Evolutionary conservation across 306 rosid genomes (phyloP).

Genomic region (Astragalus membranaceus): DNA sequence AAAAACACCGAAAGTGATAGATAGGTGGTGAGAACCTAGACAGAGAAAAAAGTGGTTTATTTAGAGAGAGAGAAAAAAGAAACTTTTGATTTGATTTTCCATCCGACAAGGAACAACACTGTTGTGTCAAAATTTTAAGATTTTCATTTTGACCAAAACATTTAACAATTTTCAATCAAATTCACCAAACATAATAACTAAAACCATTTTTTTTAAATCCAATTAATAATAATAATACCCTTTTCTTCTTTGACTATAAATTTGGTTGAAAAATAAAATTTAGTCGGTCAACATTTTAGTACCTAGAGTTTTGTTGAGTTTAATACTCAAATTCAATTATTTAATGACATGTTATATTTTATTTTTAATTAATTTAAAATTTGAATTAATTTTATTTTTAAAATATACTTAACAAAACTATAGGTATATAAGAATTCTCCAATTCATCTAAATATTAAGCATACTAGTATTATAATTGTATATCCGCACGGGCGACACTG

Average conservation of each 20-base stretch:
- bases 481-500: no score
- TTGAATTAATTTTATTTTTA: no score
- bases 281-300: no score
- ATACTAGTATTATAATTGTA: no score
- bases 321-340: no score
- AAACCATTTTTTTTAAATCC: no score
- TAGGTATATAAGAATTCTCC: background rate
- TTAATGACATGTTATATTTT: no score
- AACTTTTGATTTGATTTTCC: conserved; percentile 33
- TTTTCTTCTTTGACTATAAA: no score
- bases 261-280: background rate
- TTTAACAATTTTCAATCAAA: conserved; percentile 16
- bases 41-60: conserved; percentile 9
- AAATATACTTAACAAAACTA: no score
- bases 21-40: conserved; percentile 29
- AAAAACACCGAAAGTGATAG: conserved; percentile 57
- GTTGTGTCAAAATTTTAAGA: conserved; percentile 55
- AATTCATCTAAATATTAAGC: background rate
- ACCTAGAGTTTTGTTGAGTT: no score
- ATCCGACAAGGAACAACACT: conserved; percentile 68
- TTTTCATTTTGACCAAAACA: conserved; percentile 38
- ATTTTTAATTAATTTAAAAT: no score
- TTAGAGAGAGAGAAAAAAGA: conserved; percentile 1
- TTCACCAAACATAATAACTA: background rate
- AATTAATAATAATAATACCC: no score